Percentiles rank a stretch among this genome's conserved stretches.
Conservation (phyloP, 2,329 filamentous ascomycete species). For the Verticillium albo-atrum region DNA sequence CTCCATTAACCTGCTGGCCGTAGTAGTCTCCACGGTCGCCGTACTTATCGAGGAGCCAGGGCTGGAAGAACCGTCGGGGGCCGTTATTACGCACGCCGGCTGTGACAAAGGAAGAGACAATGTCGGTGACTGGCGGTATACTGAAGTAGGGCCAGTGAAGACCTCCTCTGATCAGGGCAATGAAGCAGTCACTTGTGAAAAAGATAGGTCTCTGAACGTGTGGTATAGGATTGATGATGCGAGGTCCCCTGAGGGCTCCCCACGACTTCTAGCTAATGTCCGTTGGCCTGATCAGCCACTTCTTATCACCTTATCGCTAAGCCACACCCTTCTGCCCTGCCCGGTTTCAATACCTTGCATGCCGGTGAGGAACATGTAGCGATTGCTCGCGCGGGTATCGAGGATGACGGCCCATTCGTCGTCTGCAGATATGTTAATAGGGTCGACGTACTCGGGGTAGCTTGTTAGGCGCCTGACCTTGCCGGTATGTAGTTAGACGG, state of each 20-base stretch:
- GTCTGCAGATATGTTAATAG: slow-evolving; percentile 31
- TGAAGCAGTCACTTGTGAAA: no score
- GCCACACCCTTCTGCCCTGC: no score
- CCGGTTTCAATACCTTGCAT: no score
- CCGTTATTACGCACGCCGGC: slow-evolving; percentile 37
- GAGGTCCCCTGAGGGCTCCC: no score
- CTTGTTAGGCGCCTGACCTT: slow-evolving; percentile 28
- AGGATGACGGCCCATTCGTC: slow-evolving; percentile 31
- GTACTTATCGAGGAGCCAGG: slow-evolving; percentile 31
- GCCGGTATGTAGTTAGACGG: slow-evolving; percentile 12
- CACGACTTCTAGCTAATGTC: no score
- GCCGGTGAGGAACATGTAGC: slow-evolving; percentile 29
- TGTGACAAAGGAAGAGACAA: slow-evolving; percentile 19
- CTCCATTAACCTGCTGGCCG: slow-evolving; percentile 32
- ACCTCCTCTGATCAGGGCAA: no score
- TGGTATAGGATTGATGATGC: no score
- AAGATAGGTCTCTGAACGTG: no score
- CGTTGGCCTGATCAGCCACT: no score
- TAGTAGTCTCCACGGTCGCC: slow-evolving; percentile 36
- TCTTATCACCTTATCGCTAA: no score
- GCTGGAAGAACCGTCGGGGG: slow-evolving; percentile 34
- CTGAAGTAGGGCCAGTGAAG: no score
- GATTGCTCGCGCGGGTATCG: slow-evolving; percentile 30
- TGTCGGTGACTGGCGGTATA: slow-evolving; percentile 32
- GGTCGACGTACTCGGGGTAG: slow-evolving; percentile 35